Conservation (phyloP, 2,329 filamentous ascomycete species). For the Verticillium nubilum region DNA sequence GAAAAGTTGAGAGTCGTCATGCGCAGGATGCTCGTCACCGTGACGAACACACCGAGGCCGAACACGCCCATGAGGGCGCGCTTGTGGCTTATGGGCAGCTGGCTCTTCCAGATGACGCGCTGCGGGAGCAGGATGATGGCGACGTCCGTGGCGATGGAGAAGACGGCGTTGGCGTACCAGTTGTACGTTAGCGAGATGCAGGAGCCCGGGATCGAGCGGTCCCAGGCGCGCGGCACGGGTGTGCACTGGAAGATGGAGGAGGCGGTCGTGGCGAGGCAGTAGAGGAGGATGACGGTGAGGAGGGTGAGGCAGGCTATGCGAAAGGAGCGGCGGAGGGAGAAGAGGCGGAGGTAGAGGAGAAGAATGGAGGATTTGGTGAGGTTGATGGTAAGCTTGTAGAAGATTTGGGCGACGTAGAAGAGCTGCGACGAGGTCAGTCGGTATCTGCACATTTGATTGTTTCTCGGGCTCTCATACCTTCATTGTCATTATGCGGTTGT, state of each 20-base stretch:
- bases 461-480: constrained; percentile 19
- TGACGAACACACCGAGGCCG: constrained; percentile 32
- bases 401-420: constrained; percentile 46
- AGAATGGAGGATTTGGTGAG: constrained; percentile 48
- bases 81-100: constrained; percentile 34
- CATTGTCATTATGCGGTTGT: constrained; percentile 29
- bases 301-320: constrained; percentile 34
- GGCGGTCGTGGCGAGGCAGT: constrained; percentile 36
- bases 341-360: constrained; percentile 49
- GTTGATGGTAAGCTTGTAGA: constrained; percentile 50
- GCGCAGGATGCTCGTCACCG: constrained; percentile 35
- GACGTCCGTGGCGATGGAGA: constrained; percentile 40
- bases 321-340: constrained; percentile 35
- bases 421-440: constrained; percentile 23
- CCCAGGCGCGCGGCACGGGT: constrained; percentile 40
- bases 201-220: constrained; percentile 30
- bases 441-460: no score
- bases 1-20: constrained; percentile 33
- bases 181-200: constrained; percentile 40
- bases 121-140: constrained; percentile 41
- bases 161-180: constrained; percentile 44
- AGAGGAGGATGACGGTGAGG: constrained; percentile 35
- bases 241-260: constrained; percentile 45
- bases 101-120: constrained; percentile 37
- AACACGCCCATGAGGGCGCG: constrained; percentile 35